A percentile compares a stretch with the other conserved stretches of the same genome.
Evolutionary conservation across 2,329 filamentous ascomycete genomes (phyloP).

Genomic region (Xylaria sp.): DNA sequence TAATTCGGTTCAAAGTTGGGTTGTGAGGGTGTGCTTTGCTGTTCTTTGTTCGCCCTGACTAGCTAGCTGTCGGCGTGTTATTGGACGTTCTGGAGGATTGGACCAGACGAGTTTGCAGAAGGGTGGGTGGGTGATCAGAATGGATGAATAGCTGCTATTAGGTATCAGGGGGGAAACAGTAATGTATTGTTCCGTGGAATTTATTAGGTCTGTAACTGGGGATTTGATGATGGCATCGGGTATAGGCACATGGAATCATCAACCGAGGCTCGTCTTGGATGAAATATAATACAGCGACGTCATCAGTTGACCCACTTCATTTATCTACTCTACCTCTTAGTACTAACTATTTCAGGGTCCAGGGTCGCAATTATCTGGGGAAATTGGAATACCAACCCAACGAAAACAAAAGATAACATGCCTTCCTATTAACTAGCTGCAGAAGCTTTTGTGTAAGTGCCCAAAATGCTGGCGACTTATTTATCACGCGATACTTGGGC

Average conservation of each 20-base stretch:
- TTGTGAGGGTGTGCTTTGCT: slow-evolving; percentile 11
- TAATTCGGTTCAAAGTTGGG: slow-evolving; percentile 5
- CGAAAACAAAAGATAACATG: too few species aligned
- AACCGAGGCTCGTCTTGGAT: background rate
- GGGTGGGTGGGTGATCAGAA: too few species aligned
- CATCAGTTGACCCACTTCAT: background rate
- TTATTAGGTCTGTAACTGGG: too few species aligned
- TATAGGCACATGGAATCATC: background rate
- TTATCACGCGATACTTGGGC: too few species aligned
- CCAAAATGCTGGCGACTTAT: too few species aligned
- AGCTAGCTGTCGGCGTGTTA: slow-evolving; percentile 35
- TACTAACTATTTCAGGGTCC: background rate
- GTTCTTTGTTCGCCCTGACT: slow-evolving; percentile 22
- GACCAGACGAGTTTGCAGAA: background rate
- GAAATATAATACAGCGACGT: background rate
- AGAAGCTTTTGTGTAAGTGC: too few species aligned
- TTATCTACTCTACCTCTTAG: too few species aligned
- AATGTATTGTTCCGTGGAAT: too few species aligned
- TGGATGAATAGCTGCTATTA: too few species aligned
- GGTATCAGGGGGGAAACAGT: background rate
- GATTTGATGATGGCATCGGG: background rate
- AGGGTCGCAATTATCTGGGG: background rate
- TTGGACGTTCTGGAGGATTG: slow-evolving; percentile 24
- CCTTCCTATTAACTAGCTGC: too few species aligned
- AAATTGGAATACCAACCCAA: background rate